Base-by-base conservation (phyloP, 169 alveolate genomes). In the Cryptosporidium baileyi region DNA sequence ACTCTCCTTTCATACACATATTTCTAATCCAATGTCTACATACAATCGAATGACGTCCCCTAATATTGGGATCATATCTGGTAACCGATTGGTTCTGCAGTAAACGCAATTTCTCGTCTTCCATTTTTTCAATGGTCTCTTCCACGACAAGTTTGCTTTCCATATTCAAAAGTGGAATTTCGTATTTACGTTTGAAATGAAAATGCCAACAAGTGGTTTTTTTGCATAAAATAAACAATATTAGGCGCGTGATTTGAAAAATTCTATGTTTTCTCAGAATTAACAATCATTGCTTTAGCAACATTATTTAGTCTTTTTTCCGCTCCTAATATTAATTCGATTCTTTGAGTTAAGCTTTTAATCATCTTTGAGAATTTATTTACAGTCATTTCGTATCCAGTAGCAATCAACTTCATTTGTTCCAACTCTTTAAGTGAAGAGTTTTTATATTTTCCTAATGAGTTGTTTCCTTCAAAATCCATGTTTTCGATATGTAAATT, bases 21-120 rank as follows among this genome's bases (percentile, higher is more conserved):
- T 96, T 96, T 62, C 94, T 92, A 60, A 95, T 91, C 96, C 98
- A 95, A 67, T 95, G 98, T 41, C 96, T 88, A 90, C 98, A 95
- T 1, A 95, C 97, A 32, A 95, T 94, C 4, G 96, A 91, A 79
- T 95, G 97, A 41, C 94, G 93, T 7, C 96, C 96, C 19, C 95
- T 81, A n/a, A 74, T 38, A 36, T 74, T 74, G 1, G 85, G 85
- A 22, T 74, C 85, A 19, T 74, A 57, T 28, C 85, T 74, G 11
- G 85, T 32, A 5, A 57, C 74, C 2, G 74, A 74, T 41, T 74
- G 85, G 40, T 74, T 74, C 38, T 74, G 67, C 26, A 74, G 26
- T 0, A 74, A 28, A 8, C 85, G 51, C 9, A 74, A 34, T 22
- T 43, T 74, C 34, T 74, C 85, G 36, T 74, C 85, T 38, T 74